Percentiles rank a stretch among this genome's conserved stretches.
phyloP scores from a whole-genome alignment of 164 flowering plant genomes.

The Stephania yunnanensis region DNA sequence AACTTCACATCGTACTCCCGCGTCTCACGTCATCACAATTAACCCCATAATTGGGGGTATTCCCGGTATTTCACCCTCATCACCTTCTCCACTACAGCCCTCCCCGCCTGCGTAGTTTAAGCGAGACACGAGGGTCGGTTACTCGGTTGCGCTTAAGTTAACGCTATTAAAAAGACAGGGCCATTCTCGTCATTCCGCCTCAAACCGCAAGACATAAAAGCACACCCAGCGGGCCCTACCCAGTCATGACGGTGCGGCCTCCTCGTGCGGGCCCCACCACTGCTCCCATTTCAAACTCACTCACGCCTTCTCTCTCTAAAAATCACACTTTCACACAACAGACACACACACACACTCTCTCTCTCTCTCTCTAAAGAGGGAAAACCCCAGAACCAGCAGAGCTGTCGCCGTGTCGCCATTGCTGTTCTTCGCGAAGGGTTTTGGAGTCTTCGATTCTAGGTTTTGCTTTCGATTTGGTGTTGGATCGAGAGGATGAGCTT shows the following conservation, averaged over 20 bases:
- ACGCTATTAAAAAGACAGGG: background rate
- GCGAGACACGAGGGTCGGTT: constrained; percentile 9
- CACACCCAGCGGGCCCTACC: constrained; percentile 13
- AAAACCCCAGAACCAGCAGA: background rate
- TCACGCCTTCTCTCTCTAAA: background rate
- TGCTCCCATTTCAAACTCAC: constrained; percentile 7
- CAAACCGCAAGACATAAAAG: background rate
- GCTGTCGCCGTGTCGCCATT: background rate
- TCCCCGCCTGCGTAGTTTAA: constrained; percentile 14
- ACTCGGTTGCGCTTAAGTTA: no score
- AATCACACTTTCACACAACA: background rate
- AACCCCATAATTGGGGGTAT: background rate
- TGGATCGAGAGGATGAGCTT: constrained; percentile 3
- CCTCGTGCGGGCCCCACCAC: background rate
- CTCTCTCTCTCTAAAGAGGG: background rate
- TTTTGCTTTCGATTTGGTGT: background rate
- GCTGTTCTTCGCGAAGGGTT: background rate
- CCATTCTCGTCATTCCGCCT: background rate
- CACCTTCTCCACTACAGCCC: background rate
- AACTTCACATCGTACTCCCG: background rate
- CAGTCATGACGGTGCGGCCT: constrained; percentile 1
- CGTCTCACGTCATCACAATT: background rate
- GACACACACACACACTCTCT: background rate
- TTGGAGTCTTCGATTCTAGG: background rate
- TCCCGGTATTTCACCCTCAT: background rate